Conservation (phyloP, 2,329 filamentous ascomycete species). For the Coleophoma cylindrospora region DNA sequence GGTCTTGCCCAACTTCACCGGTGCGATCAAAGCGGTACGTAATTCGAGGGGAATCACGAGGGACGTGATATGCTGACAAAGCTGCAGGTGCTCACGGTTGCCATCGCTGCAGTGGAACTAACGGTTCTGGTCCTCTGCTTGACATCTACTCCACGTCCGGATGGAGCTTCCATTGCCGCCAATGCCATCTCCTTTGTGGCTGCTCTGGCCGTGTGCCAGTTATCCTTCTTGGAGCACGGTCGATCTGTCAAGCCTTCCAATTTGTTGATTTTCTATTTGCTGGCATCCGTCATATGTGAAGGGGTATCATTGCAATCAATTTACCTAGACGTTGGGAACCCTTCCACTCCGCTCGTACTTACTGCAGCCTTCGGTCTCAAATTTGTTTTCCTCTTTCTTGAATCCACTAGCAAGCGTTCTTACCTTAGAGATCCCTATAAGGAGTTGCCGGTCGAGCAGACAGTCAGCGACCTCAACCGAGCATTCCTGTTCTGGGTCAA, state of each 20-base stretch:
- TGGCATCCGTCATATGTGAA: slow-evolving; percentile 7
- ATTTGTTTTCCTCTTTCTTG: slow-evolving; percentile 7
- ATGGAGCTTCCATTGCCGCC: neutral
- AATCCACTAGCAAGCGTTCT: slow-evolving; percentile 4
- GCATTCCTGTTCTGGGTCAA: slow-evolving; percentile 20
- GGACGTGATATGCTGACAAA: neutral
- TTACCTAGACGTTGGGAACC: neutral
- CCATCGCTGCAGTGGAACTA: neutral
- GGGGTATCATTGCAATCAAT: neutral
- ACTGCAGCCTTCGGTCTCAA: slow-evolving; percentile 1
- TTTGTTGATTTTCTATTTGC: slow-evolving; percentile 1
- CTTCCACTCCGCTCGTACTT: slow-evolving; percentile 4
- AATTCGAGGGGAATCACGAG: neutral
- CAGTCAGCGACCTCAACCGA: slow-evolving; percentile 6
- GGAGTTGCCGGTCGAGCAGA: slow-evolving; percentile 11
- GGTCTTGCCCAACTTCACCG: neutral
- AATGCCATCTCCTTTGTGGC: neutral
- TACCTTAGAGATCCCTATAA: neutral
- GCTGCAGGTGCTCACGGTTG: neutral
- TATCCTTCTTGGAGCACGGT: slow-evolving; percentile 2
- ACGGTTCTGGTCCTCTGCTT: neutral
- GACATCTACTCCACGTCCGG: neutral
- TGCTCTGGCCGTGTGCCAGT: neutral
- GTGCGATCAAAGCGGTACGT: slow-evolving; percentile 1
- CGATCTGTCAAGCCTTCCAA: slow-evolving; percentile 2